phyloP scores from a whole-genome alignment of 1,284 basidiomycete species.

The Sparassis latifolia region DNA sequence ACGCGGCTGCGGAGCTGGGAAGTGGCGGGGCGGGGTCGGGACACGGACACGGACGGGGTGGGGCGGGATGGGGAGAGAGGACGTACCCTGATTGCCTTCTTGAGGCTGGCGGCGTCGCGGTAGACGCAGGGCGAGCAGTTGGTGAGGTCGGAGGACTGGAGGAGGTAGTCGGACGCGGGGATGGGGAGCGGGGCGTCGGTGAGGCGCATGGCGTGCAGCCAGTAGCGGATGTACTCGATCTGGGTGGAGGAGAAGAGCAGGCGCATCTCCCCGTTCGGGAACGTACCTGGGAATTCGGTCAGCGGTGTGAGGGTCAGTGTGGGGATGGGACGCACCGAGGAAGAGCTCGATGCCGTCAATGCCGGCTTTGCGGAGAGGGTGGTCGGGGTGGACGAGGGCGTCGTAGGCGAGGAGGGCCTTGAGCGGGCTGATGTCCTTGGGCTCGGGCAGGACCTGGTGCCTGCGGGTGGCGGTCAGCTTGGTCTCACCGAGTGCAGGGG shows the following conservation, averaged over 20 bases:
- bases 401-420: constrained; percentile 65
- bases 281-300: constrained; percentile 37
- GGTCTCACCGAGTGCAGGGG: background rate
- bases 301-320: background rate
- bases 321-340: constrained; percentile 43
- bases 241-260: constrained; percentile 78
- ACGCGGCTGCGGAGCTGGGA: too few species aligned
- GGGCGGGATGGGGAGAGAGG: background rate
- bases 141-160: constrained; percentile 47
- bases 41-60: too few species aligned
- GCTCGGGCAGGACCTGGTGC: constrained; percentile 38
- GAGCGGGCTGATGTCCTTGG: constrained; percentile 52
- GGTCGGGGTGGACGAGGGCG: constrained; percentile 58
- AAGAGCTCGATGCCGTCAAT: constrained; percentile 63
- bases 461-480: constrained; percentile 17
- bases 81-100: constrained; percentile 51
- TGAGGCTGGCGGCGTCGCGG: constrained; percentile 44
- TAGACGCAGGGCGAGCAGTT: constrained; percentile 55
- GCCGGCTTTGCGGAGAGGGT: constrained; percentile 63
- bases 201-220: constrained; percentile 69
- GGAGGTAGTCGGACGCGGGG: constrained; percentile 66
- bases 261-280: constrained; percentile 59
- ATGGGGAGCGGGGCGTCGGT: constrained; percentile 59
- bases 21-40: too few species aligned
- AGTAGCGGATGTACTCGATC: constrained; percentile 81